Evolutionary conservation across 23 red algal genomes (phyloP).

Genomic region (Gracilariopsis chorda): DNA sequence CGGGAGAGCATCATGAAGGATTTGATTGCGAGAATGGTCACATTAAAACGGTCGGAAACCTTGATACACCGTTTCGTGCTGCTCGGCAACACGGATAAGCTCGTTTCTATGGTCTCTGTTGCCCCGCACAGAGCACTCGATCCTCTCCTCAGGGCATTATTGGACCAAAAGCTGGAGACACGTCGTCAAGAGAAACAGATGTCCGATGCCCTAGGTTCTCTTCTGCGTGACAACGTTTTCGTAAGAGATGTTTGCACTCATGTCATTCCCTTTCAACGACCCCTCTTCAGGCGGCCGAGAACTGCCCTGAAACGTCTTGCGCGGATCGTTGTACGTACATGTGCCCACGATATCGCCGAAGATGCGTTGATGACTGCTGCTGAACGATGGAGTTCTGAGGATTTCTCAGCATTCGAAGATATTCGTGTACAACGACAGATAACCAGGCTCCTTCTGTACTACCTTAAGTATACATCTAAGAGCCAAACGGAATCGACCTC

Average conservation of each 20-base stretch:
- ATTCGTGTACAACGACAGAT: slow-evolving; percentile 44
- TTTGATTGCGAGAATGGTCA: slow-evolving; percentile 17
- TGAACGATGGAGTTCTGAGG: slow-evolving; percentile 48
- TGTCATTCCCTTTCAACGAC: slow-evolving; percentile 50
- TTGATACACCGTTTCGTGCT: background rate
- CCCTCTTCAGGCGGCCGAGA: slow-evolving; percentile 21
- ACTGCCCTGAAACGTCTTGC: slow-evolving; percentile 3
- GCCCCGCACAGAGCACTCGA: background rate
- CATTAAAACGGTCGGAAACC: slow-evolving; percentile 15
- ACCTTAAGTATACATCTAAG: background rate
- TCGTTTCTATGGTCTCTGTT: background rate
- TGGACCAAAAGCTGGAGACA: background rate
- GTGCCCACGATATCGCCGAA: background rate
- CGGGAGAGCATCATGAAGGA: slow-evolving; percentile 11
- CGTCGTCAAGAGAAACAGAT: background rate
- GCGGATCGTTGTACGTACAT: background rate
- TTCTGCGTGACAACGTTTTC: background rate
- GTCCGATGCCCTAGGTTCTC: background rate
- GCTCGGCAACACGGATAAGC: background rate
- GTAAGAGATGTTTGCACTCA: slow-evolving; percentile 17
- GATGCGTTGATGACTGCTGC: slow-evolving; percentile 27
- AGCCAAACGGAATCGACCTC: background rate
- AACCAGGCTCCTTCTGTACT: slow-evolving; percentile 38
- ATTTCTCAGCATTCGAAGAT: slow-evolving; percentile 25
- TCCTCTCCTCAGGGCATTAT: slow-evolving; percentile 2